Evolutionary conservation across 75 land plant species (phyloP).

Genomic region (Pinus tabuliformis): DNA sequence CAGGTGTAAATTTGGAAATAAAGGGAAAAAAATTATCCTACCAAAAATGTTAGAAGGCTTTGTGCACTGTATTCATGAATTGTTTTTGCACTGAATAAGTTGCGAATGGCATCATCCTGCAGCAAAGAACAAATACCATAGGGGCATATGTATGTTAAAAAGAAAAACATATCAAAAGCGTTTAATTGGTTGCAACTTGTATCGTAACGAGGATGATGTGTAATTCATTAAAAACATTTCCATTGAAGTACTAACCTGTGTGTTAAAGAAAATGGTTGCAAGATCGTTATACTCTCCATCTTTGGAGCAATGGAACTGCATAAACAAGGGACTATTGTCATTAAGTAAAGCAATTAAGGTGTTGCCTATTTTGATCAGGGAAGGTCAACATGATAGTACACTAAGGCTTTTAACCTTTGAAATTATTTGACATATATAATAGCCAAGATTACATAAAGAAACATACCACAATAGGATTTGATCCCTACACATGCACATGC

Average conservation of each 20-base stretch:
- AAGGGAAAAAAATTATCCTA: conserved; percentile 21
- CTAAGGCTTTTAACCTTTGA: background rate
- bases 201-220: background rate
- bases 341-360: too few relatives aligned
- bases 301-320: conserved; percentile 78
- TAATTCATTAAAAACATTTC: background rate
- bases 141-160: background rate
- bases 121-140: conserved; percentile 10
- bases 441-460: too few relatives aligned
- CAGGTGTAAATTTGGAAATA: background rate
- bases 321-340: conserved; percentile 1
- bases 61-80: conserved; percentile 92
- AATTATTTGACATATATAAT: too few relatives aligned
- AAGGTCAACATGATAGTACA: background rate
- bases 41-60: conserved; percentile 90
- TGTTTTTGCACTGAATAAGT: conserved; percentile 97
- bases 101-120: conserved; percentile 99
- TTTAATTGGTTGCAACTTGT: background rate
- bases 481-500: too few relatives aligned
- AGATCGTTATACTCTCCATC: conserved; percentile 94
- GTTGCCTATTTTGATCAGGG: background rate
- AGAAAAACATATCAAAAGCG: conserved; percentile 1
- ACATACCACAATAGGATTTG: too few relatives aligned
- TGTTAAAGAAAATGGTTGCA: conserved; percentile 99
- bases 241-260: conserved; percentile 59